Evolutionary conservation across 2,329 filamentous ascomycete species (phyloP).

Genomic region (Phialocephala subalpina): DNA sequence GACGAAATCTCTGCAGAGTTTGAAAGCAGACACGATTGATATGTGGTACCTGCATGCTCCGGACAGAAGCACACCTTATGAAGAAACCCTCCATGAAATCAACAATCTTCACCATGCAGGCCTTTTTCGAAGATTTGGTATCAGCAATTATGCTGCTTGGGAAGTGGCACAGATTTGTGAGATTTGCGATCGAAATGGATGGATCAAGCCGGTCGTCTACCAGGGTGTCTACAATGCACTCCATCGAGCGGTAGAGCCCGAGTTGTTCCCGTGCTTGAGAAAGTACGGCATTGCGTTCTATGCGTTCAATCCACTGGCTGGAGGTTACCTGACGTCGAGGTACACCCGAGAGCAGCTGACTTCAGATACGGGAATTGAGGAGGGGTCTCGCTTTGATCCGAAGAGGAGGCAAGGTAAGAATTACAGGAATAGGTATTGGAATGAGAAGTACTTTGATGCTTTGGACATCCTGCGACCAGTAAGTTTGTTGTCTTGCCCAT

Average conservation of each 20-base stretch:
- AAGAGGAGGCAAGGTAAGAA: slow-evolving; percentile 54
- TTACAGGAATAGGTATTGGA: slow-evolving; percentile 67
- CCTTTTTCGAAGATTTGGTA: slow-evolving; percentile 56
- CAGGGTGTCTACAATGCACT: slow-evolving; percentile 46
- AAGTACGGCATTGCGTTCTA: slow-evolving; percentile 69
- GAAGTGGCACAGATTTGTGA: slow-evolving; percentile 42
- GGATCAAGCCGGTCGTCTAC: slow-evolving; percentile 45
- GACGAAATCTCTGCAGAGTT: slow-evolving; percentile 58
- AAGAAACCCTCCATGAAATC: slow-evolving; percentile 41
- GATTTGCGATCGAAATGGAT: slow-evolving; percentile 45
- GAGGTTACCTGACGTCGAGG: slow-evolving; percentile 53
- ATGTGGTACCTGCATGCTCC: slow-evolving; percentile 42
- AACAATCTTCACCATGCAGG: slow-evolving; percentile 46
- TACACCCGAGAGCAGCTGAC: slow-evolving; percentile 61
- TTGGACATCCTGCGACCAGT: slow-evolving; percentile 73
- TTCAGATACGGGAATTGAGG: slow-evolving; percentile 13
- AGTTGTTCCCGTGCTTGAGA: slow-evolving; percentile 64
- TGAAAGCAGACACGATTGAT: slow-evolving; percentile 55
- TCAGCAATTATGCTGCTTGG: slow-evolving; percentile 65
- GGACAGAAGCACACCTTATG: slow-evolving; percentile 40
- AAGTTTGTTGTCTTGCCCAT: not conserved
- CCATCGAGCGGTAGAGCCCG: slow-evolving; percentile 63
- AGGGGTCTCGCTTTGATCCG: slow-evolving; percentile 45
- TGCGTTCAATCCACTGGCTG: slow-evolving; percentile 66
- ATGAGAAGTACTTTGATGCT: slow-evolving; percentile 69